Percentiles rank a stretch among this genome's conserved stretches.
phyloP scores from a whole-genome alignment of 164 flowering plant genomes.

The Stephania japonica region DNA sequence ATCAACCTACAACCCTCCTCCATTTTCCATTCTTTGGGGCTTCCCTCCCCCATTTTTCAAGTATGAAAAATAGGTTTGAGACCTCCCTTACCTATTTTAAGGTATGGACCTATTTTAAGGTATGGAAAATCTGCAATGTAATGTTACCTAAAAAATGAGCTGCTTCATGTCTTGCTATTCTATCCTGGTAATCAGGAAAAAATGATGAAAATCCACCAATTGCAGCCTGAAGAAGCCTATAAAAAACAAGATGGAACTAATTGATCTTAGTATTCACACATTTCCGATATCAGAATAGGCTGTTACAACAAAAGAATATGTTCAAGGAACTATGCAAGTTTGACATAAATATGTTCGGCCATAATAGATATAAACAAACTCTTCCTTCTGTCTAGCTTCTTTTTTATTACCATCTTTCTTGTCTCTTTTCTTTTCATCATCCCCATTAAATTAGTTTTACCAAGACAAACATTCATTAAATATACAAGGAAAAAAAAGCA shows the following conservation, averaged over 20 bases:
- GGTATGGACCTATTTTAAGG: too few relatives aligned
- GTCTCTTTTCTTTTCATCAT: too few relatives aligned
- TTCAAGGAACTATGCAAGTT: background rate
- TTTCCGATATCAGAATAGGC: background rate
- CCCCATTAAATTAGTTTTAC: background rate
- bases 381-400: too few relatives aligned
- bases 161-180: conserved; percentile 91
- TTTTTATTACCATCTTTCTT: too few relatives aligned
- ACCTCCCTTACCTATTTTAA: too few relatives aligned
- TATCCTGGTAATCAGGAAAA: conserved; percentile 87
- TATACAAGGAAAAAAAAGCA: background rate
- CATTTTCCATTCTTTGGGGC: too few relatives aligned
- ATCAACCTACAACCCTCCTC: too few relatives aligned
- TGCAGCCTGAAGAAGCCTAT: conserved; percentile 95
- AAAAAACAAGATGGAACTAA: conserved; percentile 5
- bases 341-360: background rate
- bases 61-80: too few relatives aligned
- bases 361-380: too few relatives aligned
- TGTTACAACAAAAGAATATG: background rate
- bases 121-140: background rate
- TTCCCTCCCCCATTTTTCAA: too few relatives aligned
- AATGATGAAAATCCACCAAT: conserved; percentile 75
- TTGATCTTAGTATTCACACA: background rate
- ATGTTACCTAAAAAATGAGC: conserved; percentile 82
- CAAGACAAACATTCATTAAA: background rate